Conservation (phyloP, 2,329 filamentous ascomycete genomes). For the Colletotrichum navitas region DNA sequence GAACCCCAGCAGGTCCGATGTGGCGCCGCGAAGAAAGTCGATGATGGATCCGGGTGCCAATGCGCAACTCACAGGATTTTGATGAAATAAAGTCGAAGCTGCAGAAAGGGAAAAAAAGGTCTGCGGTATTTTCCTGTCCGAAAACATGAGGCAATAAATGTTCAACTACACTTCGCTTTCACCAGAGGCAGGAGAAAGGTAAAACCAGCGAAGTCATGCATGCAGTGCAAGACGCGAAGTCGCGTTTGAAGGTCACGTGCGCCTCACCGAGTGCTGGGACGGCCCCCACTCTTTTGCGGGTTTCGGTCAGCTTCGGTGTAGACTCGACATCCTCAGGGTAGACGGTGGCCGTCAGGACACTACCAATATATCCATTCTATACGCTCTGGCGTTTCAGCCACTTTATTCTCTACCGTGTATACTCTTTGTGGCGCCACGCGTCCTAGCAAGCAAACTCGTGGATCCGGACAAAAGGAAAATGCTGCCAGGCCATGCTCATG, state of each 20-base stretch:
- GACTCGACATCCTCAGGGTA: neutral
- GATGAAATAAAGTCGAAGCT: neutral
- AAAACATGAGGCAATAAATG: neutral
- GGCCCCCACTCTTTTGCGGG: rapidly evolving
- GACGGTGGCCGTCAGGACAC: neutral
- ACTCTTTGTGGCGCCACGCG: neutral
- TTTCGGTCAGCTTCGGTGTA: neutral
- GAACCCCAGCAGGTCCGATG: neutral
- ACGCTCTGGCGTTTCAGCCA: neutral
- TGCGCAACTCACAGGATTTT: neutral
- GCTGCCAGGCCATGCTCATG: neutral
- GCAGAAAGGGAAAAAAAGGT: too few relatives aligned
- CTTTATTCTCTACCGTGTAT: neutral
- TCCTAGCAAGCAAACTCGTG: neutral
- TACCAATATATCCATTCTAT: neutral
- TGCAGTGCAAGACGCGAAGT: constrained; percentile 25
- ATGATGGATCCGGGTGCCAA: neutral
- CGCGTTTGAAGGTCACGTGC: constrained; percentile 12
- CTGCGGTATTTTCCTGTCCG: neutral
- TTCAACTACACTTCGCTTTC: neutral
- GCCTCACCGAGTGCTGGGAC: neutral
- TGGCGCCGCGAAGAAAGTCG: neutral
- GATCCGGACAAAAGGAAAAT: neutral
- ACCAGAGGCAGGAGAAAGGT: neutral
- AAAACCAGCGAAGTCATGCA: too few relatives aligned